Evolutionary conservation across 352 stramenopile species (phyloP).

Genomic region (Phytophthora capsici): DNA sequence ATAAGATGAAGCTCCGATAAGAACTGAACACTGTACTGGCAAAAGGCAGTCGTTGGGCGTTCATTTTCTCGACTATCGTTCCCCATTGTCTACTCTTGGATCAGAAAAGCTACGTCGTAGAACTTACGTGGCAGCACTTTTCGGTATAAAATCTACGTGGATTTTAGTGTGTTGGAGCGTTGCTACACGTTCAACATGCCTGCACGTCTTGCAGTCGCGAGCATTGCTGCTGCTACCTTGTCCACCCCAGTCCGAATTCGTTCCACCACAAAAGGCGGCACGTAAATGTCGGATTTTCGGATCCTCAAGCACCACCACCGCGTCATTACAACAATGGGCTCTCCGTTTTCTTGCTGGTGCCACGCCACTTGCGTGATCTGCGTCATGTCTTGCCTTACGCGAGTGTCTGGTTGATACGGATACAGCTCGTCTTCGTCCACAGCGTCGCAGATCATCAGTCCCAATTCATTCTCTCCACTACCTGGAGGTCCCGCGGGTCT

Average conservation of each 20-base stretch:
- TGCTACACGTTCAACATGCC: not conserved
- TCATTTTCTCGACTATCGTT: constrained; percentile 7
- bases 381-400: constrained; percentile 46
- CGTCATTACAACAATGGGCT: constrained; percentile 37
- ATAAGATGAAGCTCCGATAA: constrained; percentile 30
- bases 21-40: constrained; percentile 26
- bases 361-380: constrained; percentile 32
- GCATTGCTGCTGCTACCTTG: constrained; percentile 36
- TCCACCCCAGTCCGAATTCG: constrained; percentile 31
- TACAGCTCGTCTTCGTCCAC: constrained; percentile 53
- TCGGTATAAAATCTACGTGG: constrained; percentile 16
- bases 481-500: constrained; percentile 3
- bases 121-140: too few relatives aligned
- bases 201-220: constrained; percentile 13
- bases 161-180: constrained; percentile 4
- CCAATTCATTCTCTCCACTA: constrained; percentile 30
- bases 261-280: constrained; percentile 31
- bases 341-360: constrained; percentile 15
- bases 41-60: constrained; percentile 21
- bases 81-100: not conserved
- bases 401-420: constrained; percentile 41
- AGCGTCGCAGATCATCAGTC: constrained; percentile 40
- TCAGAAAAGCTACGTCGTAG: not conserved
- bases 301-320: constrained; percentile 40
- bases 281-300: constrained; percentile 27